phyloP scores from a whole-genome alignment of 1,284 basidiomycete genomes.

The Fomitopsis pinicola region DNA sequence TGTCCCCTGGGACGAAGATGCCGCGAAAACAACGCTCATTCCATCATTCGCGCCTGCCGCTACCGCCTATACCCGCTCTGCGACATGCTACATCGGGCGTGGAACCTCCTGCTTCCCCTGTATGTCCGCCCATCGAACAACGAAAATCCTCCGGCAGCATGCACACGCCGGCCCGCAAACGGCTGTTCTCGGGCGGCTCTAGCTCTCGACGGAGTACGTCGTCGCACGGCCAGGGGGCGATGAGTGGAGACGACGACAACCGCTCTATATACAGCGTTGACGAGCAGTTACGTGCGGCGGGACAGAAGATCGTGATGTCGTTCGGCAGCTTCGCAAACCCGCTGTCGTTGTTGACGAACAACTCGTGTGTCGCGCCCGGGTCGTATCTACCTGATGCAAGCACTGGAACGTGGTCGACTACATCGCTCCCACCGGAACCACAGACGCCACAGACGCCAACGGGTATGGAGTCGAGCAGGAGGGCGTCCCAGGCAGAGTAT shows the following conservation, averaged over 20 bases:
- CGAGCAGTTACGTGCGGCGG: conserved; percentile 6
- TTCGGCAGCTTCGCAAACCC: conserved; percentile 22
- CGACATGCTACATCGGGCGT: conserved; percentile 21
- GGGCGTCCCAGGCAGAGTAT: conserved; percentile 38
- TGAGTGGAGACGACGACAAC: conserved; percentile 43
- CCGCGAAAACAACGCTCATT: conserved; percentile 35
- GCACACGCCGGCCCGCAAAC: conserved; percentile 36
- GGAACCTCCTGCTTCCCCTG: neutral
- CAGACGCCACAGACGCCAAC: neutral
- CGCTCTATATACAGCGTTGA: conserved; percentile 51
- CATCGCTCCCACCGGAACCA: neutral
- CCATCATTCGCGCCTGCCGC: conserved; percentile 31
- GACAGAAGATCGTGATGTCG: conserved; percentile 22
- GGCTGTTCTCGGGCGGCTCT: conserved; percentile 54
- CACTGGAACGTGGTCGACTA: neutral
- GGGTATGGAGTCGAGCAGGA: conserved; percentile 8
- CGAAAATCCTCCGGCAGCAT: neutral
- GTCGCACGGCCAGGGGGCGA: conserved; percentile 31
- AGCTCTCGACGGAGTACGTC: conserved; percentile 48
- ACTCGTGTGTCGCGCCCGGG: conserved; percentile 27
- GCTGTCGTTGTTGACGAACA: conserved; percentile 23
- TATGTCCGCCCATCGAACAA: conserved; percentile 10
- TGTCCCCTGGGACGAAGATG: conserved; percentile 13
- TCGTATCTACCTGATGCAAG: conserved; percentile 47
- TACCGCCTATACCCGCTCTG: conserved; percentile 29